Percentiles rank a stretch among this genome's conserved stretches.
phyloP scores from a whole-genome alignment of 331 rosid species.

The Phaseolus coccineus region DNA sequence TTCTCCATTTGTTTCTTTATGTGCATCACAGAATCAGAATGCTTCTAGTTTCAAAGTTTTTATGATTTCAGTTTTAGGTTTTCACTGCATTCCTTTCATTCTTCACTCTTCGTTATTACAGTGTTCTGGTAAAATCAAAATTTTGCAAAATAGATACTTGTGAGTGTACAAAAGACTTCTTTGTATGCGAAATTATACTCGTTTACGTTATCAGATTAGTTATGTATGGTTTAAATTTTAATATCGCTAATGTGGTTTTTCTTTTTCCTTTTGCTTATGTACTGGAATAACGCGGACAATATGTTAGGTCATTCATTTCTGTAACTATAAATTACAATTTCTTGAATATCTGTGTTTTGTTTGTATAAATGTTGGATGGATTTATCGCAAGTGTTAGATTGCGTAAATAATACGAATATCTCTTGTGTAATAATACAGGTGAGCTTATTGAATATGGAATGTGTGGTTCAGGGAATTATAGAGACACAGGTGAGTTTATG shows the following conservation, averaged over 20 bases:
- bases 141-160: too few relatives aligned
- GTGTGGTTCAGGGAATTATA: slow-evolving; percentile 91
- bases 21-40: too few relatives aligned
- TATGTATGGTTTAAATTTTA: neutral
- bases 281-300: too few relatives aligned
- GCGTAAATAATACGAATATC: neutral
- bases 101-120: too few relatives aligned
- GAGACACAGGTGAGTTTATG: slow-evolving; percentile 75
- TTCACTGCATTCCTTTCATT: too few relatives aligned
- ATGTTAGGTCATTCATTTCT: neutral
- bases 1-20: too few relatives aligned
- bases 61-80: too few relatives aligned
- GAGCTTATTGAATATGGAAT: slow-evolving; percentile 64
- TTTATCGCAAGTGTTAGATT: neutral
- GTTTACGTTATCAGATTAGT: neutral
- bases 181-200: neutral
- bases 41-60: too few relatives aligned
- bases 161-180: too few relatives aligned
- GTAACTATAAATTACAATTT: neutral
- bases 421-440: slow-evolving; percentile 39
- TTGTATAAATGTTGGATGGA: neutral
- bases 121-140: too few relatives aligned
- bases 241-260: neutral
- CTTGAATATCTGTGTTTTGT: neutral
- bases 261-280: neutral